These are phyloP conservation scores for Ogataea naganishii DNA, from an alignment of 805 yeast species.

Conservation along the genomic window DNA sequence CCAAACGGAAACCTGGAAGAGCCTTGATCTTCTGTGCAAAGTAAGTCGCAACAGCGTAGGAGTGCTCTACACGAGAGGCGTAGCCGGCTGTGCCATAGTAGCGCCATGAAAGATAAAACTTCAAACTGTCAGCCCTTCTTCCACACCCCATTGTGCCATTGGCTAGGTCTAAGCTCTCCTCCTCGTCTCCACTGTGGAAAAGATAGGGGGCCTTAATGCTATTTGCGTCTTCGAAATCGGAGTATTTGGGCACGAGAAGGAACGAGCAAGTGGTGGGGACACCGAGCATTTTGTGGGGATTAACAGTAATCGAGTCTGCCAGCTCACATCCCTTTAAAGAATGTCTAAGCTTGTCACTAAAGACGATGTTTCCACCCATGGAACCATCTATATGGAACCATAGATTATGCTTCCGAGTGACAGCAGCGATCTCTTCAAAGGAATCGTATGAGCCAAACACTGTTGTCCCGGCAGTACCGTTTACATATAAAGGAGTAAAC, in stretches of 20 bases:
- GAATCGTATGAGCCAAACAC: constrained; percentile 81
- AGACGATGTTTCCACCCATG: constrained; percentile 84
- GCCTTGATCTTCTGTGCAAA: constrained; percentile 37
- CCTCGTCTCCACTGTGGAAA: constrained; percentile 55
- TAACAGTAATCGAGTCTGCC: constrained; percentile 71
- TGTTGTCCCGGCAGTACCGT: constrained; percentile 85
- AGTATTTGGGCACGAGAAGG: constrained; percentile 60
- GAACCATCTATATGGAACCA: constrained; percentile 89
- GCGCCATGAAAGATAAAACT: constrained; percentile 72
- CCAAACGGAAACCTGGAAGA: constrained; percentile 41
- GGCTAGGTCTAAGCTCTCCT: constrained; percentile 62
- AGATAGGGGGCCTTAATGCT: constrained; percentile 74
- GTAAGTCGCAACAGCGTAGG: constrained; percentile 55
- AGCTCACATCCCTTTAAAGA: constrained; percentile 50
- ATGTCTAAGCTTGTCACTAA: constrained; percentile 38
- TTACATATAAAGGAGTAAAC: constrained; percentile 62
- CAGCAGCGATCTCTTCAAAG: constrained; percentile 40
- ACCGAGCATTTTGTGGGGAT: constrained; percentile 88
- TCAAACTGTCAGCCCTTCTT: constrained; percentile 73
- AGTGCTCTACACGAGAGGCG: constrained; percentile 61
- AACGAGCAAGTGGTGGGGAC: constrained; percentile 75
- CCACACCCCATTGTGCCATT: constrained; percentile 94
- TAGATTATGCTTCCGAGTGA: constrained; percentile 45
- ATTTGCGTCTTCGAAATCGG: constrained; percentile 60
- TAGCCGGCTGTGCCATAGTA: constrained; percentile 70